Evolutionary conservation across 2,329 filamentous ascomycete genomes (phyloP), one percentile per base, ranked within the genome.

Genomic region (Neofusicoccum laricinum): DNA sequence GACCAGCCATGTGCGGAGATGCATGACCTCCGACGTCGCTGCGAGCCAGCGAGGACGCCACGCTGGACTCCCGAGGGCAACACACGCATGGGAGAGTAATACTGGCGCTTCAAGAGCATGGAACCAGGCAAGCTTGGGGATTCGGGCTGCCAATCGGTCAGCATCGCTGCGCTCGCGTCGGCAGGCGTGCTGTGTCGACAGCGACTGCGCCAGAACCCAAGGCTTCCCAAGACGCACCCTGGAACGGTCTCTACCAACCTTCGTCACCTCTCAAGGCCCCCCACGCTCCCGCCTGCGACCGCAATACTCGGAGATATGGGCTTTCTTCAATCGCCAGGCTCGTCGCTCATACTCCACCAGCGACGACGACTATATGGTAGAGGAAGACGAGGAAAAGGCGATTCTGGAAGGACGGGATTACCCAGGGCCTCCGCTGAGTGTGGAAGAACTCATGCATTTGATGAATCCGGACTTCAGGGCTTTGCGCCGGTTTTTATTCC

Each of bases 11-110:
- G 34, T 34, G 19, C 61, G 30, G 38, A 48, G 50, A 48, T 58
- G 51, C 30, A 49, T 61, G 57, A 61, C 30, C 57, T 25, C 40
- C 53, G 53, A 57, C 36, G 19, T 57, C 51, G 51, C 51, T 41
- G 12, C 36, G 8, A 17, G 2, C 15, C 10, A 8, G 25, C 30
- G 10, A 45, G 43, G 14, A 15, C 55, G 2, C 25, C 11, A 36
- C 40, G 7, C 38, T 21, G 21, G 38, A 6, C 21, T 10, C 6
- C n/a, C 38, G 34, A 45, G 21, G n/a, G 12, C 58, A 34, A 62
- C 1, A 51, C 7, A 14, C 7, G 19, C 14, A 12, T 25, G 8
- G 40, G 14, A 15, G 4, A 8, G 5, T 7, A 12, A 5, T 4
- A n/a, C n/a, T 4, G 10, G 19, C 46, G 5, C 6, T 14, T 17